Evolutionary conservation across 78 protist genomes (phyloP).

Genomic region (Dictyostelium purpureum): DNA sequence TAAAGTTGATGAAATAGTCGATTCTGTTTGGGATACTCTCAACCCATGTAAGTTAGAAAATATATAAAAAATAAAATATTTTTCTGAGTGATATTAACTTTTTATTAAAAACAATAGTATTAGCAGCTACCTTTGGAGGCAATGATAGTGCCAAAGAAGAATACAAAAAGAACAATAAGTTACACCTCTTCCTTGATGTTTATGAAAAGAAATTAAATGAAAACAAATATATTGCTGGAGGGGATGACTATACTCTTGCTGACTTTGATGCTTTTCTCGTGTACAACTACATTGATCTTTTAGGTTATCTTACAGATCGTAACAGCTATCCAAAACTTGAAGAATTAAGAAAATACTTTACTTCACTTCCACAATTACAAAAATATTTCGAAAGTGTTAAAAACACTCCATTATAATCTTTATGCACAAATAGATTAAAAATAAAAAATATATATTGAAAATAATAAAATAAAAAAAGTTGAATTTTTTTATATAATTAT

Average conservation of each 20-base stretch:
- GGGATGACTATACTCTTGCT: slow-evolving; percentile 5
- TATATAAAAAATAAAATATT: too few relatives aligned
- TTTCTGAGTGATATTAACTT: too few relatives aligned
- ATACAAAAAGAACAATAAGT: background rate
- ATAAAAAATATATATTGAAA: too few relatives aligned
- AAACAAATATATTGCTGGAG: background rate
- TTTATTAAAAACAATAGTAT: too few relatives aligned
- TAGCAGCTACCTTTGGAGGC: too few relatives aligned
- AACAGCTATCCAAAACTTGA: background rate
- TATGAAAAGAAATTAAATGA: background rate
- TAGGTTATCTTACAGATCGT: background rate
- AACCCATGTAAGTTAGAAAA: too few relatives aligned
- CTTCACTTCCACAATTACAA: background rate
- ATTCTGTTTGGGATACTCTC: slow-evolving; percentile 20
- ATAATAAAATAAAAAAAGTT: too few relatives aligned
- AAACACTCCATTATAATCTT: too few relatives aligned
- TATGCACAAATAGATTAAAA: too few relatives aligned
- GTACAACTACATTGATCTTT: background rate
- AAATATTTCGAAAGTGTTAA: too few relatives aligned
- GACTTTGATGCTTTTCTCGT: background rate
- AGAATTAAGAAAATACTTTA: background rate
- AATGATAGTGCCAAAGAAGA: background rate
- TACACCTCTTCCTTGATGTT: background rate
- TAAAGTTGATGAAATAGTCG: background rate
- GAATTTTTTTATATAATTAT: too few relatives aligned